Evolutionary conservation across 441 rosid species (phyloP).

Genomic region (Populus hybrid): DNA sequence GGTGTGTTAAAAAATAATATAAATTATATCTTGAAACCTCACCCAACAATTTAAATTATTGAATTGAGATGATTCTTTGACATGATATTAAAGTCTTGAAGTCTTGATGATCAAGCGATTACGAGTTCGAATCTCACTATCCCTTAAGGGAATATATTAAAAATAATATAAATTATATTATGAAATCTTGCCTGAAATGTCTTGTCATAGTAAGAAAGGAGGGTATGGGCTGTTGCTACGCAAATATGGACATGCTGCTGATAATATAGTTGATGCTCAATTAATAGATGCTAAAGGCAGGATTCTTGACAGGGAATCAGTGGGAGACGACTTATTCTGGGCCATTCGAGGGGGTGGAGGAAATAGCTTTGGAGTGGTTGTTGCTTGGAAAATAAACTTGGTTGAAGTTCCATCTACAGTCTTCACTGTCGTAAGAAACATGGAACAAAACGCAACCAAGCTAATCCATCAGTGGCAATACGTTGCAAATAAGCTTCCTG

Average conservation of each 20-base stretch:
- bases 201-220: slow-evolving; percentile 1
- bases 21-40: no score
- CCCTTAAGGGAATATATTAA: no score
- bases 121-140: no score
- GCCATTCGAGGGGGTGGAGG: slow-evolving; percentile 68
- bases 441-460: slow-evolving; percentile 39
- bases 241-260: slow-evolving; percentile 56
- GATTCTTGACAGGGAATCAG: slow-evolving; percentile 36
- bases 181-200: no score
- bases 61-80: no score
- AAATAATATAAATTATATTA: no score
- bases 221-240: slow-evolving; percentile 49
- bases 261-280: slow-evolving; percentile 45
- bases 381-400: slow-evolving; percentile 56
- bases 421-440: slow-evolving; percentile 33
- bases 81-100: no score
- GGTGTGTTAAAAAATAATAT: no score
- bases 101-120: no score
- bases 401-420: slow-evolving; percentile 43
- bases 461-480: slow-evolving; percentile 56
- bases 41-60: no score
- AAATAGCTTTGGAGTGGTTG: slow-evolving; percentile 48
- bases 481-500: slow-evolving; percentile 34
- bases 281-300: slow-evolving; percentile 45
- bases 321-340: slow-evolving; percentile 66